Evolutionary conservation across 345 rosid genomes (phyloP).

Genomic region (Lumnitzera littorea): DNA sequence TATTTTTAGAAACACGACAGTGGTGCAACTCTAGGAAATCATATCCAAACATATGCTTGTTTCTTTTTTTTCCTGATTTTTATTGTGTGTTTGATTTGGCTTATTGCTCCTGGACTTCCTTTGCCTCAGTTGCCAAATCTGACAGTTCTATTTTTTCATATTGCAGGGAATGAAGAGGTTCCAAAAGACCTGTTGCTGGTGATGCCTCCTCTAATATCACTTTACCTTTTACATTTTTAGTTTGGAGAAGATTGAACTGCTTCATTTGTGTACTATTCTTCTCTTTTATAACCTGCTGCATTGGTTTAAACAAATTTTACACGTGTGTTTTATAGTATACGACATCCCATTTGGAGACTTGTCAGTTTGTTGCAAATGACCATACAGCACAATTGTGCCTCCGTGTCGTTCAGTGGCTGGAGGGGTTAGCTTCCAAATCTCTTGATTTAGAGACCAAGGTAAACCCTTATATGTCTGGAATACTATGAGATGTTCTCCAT

Average conservation of each 20-base stretch:
- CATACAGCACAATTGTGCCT: conserved; percentile 92
- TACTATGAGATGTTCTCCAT: not conserved
- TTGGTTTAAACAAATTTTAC: conserved; percentile 1
- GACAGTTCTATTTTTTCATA: conserved; percentile 17
- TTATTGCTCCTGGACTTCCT: not conserved
- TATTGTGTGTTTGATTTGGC: no score
- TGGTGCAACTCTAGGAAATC: no score
- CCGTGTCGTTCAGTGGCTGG: conserved; percentile 92
- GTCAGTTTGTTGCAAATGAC: conserved; percentile 78
- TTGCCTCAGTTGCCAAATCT: conserved; percentile 1
- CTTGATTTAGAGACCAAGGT: conserved; percentile 97
- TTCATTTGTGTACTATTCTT: not conserved
- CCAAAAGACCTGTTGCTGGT: conserved; percentile 66
- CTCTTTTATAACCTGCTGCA: not conserved
- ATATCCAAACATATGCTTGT: no score
- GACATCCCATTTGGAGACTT: conserved; percentile 92
- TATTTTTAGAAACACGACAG: no score
- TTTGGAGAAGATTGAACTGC: not conserved
- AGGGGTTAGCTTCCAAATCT: conserved; percentile 89
- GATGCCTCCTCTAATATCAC: conserved; percentile 9
- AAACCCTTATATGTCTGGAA: conserved; percentile 10
- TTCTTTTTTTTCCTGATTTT: no score
- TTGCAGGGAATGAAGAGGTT: conserved; percentile 75
- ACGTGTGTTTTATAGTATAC: conserved; percentile 24
- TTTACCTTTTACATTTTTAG: not conserved